Evolutionary conservation across 257 asterid genomes (phyloP), one percentile per base, ranked within the genome.

Genomic region (Nicotiana otophora): DNA sequence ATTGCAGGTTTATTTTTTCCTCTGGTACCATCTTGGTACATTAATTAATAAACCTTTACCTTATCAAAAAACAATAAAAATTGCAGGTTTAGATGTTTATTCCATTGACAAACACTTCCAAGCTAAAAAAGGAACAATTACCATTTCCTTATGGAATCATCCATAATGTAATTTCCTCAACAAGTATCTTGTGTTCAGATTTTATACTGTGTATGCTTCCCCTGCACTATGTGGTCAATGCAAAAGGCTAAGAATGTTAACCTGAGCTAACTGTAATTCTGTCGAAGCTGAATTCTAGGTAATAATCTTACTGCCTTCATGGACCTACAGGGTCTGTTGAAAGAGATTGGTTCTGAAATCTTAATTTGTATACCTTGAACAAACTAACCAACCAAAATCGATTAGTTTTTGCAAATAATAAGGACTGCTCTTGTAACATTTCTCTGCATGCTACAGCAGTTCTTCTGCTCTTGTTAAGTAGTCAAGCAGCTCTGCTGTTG

Each of bases 161-260:
- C 57, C 80, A 75, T 75, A 15, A 7, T 75, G 80, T 26, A 51
- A 51, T 26, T 75, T 75, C 26, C 63, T 48, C 63, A 15, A 14
- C 17, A 51, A 75, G 53, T 36, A 74, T 74, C 62, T 74, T 2
- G 5, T 74, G 78, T 12, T 72, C 61, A 72, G 78, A 46, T 72
- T 72, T 46, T 68, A 16, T 69, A 72, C 12, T 0, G 7, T 12
- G 39, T 72, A 46, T 23, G 39, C 36, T 46, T 11, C 39, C 28
- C 26, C 26, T 75, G 63, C 4, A 51, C 61, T 26, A 46, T 48
- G 42, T 26, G 39, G 39, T 48, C 61, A 14, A 33, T 7, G 63
- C 39, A 75, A 42, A 42, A 75, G 78, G 63, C 26, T 75, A 75
- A 48, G 80, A 74, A 74, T 74, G 63, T 74, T 74, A 14, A 9